A percentile compares a stretch with the other conserved stretches of the same genome.
phyloP scores from a whole-genome alignment of 352 stramenopile species.

The Detonula confervacea region DNA sequence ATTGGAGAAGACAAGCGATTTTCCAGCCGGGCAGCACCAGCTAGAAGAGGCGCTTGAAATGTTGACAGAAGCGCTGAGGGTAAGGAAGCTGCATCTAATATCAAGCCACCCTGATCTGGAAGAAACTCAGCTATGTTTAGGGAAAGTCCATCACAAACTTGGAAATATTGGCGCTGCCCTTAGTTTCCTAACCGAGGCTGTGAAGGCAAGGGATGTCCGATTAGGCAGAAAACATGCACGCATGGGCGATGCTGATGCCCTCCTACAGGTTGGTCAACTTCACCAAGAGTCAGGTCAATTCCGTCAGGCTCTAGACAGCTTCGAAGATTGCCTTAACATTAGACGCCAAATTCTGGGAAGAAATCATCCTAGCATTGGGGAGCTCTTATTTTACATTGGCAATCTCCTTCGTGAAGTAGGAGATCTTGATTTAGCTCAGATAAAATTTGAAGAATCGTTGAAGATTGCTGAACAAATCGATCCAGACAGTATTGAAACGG shows the following conservation, averaged over 20 bases:
- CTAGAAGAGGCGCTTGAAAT: conserved; percentile 62
- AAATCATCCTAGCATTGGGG: conserved; percentile 52
- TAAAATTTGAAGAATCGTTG: conserved; percentile 65
- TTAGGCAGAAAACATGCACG: conserved; percentile 51
- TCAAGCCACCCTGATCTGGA: conserved; percentile 58
- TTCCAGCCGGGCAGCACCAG: conserved; percentile 5
- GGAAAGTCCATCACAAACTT: conserved; percentile 58
- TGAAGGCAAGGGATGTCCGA: conserved; percentile 49
- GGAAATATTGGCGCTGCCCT: conserved; percentile 54
- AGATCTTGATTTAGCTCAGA: conserved; percentile 62
- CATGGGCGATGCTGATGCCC: conserved; percentile 60
- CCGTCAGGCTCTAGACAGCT: conserved; percentile 57
- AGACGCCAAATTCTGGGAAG: conserved; percentile 38
- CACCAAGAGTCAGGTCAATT: conserved; percentile 61
- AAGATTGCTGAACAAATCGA: conserved; percentile 42
- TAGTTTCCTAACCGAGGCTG: conserved; percentile 50
- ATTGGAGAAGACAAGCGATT: conserved; percentile 56
- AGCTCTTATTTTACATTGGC: conserved; percentile 66
- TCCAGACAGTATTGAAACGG: conserved; percentile 44
- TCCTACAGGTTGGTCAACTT: conserved; percentile 65
- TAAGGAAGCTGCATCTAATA: conserved; percentile 62
- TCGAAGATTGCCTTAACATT: conserved; percentile 64
- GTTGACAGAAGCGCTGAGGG: conserved; percentile 61
- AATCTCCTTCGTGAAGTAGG: conserved; percentile 63
- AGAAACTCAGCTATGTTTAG: conserved; percentile 61